Conservation (phyloP, 768 basidiomycete genomes). For the Lactifluus volemus region DNA sequence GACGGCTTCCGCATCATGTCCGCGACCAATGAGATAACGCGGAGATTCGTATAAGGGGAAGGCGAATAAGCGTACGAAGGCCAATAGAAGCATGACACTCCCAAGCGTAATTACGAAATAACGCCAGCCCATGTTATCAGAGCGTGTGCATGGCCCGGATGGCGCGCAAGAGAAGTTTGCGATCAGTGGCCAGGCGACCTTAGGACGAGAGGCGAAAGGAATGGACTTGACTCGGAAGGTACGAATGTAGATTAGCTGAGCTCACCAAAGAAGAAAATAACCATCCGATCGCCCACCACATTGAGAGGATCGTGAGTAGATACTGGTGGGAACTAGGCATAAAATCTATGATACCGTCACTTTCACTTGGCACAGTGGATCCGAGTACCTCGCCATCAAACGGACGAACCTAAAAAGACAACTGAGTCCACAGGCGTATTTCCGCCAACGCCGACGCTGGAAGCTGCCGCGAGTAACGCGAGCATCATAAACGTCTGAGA, state of each 20-base stretch:
- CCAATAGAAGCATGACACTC: conserved; percentile 44
- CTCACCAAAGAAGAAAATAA: conserved; percentile 40
- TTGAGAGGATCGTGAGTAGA: conserved; percentile 45
- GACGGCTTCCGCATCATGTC: conserved; percentile 44
- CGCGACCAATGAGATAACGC: conserved; percentile 46
- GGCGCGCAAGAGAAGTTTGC: conserved; percentile 43
- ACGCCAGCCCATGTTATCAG: conserved; percentile 57
- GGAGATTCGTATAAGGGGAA: conserved; percentile 51
- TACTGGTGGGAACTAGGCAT: conserved; percentile 49
- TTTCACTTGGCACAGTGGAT: background rate
- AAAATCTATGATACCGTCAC: conserved; percentile 31
- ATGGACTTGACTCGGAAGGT: too few relatives aligned
- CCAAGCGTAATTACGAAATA: conserved; percentile 49
- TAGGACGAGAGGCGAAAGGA: background rate
- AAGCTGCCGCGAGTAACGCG: conserved; percentile 37
- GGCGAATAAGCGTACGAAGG: conserved; percentile 41
- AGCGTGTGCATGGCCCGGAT: conserved; percentile 30
- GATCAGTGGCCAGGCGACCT: conserved; percentile 55
- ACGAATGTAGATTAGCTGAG: background rate
- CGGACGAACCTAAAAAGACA: conserved; percentile 37
- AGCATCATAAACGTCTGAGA: conserved; percentile 40
- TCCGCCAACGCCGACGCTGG: conserved; percentile 45
- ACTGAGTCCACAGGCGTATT: conserved; percentile 50
- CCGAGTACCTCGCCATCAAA: background rate
- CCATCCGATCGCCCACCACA: conserved; percentile 55